Evolutionary conservation across 139 green algal species (phyloP), one percentile per base, ranked within the genome.

Genomic region (Micromonas pusilla): DNA sequence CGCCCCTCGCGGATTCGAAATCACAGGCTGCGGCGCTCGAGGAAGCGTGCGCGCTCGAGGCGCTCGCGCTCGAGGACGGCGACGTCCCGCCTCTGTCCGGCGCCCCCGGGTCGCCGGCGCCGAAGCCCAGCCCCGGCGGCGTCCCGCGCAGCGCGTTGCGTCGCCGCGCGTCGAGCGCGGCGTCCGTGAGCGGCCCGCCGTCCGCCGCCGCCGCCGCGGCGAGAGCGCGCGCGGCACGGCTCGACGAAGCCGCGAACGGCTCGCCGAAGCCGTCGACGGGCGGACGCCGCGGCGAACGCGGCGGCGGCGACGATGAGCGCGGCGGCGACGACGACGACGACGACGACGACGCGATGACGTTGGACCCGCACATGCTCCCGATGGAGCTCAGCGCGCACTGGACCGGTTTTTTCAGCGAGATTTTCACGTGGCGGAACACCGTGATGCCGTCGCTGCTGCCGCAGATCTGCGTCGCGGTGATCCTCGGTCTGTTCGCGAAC

Each of bases 381-480:
- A 57, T 23, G 45, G 45, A 57, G 45, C 45, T 57, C 9, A 57
- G 65, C 26, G 3, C 26, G 26, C 32, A 39, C 4, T 52, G 65
- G 28, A n/a, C 4, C 33, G 32, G 65, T 32, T 81, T 81, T 36
- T 19, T 81, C n/a, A 75, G 36, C 1, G 76, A 81, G 57, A 52
- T 72, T 32, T 81, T 81, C 34, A 4, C 13, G 23, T 75, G 32
- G 65, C n/a, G 34, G 9, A 45, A 76, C 37, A 81, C 76, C 19
- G 54, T 72, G 21, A 25, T 70, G n/a, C 36, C 76, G 9, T 38
- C 9, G 28, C 19, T 81, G 5, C 13, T 68, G 20, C 64, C 25
- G 6, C 76, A 81, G 16, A 25, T 76, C 25, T 21, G 34, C 16
- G 4, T 76, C 1, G 76, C 76, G 13, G 21, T 60, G 13, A 16